Evolutionary conservation across 176 grass and related monocot species (phyloP), one percentile per base, ranked within the genome.

Genomic region (Puya raimondii): DNA sequence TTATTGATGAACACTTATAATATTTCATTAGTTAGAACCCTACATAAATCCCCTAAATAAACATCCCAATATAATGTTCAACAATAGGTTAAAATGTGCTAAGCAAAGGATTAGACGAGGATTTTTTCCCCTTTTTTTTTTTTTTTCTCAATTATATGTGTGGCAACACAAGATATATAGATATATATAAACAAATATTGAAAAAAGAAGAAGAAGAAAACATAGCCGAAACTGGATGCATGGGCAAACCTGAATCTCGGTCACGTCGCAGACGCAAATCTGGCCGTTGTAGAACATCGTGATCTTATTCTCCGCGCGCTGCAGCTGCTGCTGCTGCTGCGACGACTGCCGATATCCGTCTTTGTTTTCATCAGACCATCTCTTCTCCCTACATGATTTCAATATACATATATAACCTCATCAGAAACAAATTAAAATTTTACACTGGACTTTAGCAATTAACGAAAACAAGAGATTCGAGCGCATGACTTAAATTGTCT

Each of bases 261-360:
- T 86, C 48, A 91, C 85, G 64, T 88, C 79, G 65, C 69, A 79
- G 72, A 84, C 70, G 79, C 80, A 88, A 18, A 88, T 76, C 74
- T 61, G 71, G 48, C 88, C 88, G 51, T 80, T 23, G 72, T 88
- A 96, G 74, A 96, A 88, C 27, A 96, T 84, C 26, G 88, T 86
- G 72, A 91, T 77, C 64, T 50, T 78, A 56, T 70, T 72, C 79
- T 70, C 72, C 49, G 12, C 14, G 66, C 13, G 33, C 33, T 42
- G 33, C 33, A 7, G 33, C 33, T 42, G 33, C 29, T 33, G 29
- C 0, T 33, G 29, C 29, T 33, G 29, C 33, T 5, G 33, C 33
- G 3, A 6, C 33, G 73, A 10, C 50, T 49, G 3, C 51, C n/a
- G 9, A 49, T 12, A 14, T 22, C 14, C 9, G 13, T 5, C 3